Conservation (phyloP, 805 yeast genomes). For the Candida schatavii region DNA sequence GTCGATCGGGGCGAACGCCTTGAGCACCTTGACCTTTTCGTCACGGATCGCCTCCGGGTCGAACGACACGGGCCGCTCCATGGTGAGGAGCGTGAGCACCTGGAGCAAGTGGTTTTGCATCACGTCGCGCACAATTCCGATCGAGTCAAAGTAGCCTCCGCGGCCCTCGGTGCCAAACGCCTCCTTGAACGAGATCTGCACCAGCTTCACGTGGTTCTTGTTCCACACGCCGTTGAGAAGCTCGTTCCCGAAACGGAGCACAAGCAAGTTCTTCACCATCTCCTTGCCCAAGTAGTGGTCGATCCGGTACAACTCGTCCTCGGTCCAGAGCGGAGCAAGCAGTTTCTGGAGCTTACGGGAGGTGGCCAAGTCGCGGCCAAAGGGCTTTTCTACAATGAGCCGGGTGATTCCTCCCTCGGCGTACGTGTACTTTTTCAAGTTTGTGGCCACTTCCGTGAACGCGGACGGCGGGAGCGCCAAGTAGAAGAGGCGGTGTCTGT, state of each 20-base stretch:
- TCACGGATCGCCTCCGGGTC: constrained; percentile 93
- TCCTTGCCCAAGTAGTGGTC: constrained; percentile 98
- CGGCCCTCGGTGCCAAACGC: constrained; percentile 99
- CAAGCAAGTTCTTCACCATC: constrained; percentile 90
- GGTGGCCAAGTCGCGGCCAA: constrained; percentile 85
- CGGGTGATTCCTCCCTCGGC: constrained; percentile 65
- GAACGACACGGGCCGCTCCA: constrained; percentile 93
- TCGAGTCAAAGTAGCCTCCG: constrained; percentile 94
- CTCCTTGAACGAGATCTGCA: constrained; percentile 93
- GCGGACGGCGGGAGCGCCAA: constrained; percentile 94
- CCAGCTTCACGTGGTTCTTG: constrained; percentile 68
- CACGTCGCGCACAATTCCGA: constrained; percentile 96
- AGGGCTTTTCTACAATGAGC: constrained; percentile 93
- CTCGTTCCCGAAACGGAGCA: constrained; percentile 87
- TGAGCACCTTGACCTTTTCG: constrained; percentile 90
- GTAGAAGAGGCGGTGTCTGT: constrained; percentile 87
- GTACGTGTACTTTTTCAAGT: constrained; percentile 68
- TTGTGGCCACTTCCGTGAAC: constrained; percentile 73
- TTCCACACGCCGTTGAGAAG: constrained; percentile 89
- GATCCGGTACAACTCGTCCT: constrained; percentile 89
- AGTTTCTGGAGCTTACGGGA: constrained; percentile 73
- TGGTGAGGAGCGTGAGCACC: constrained; percentile 84
- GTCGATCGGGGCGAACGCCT: constrained; percentile 71
- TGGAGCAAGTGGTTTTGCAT: constrained; percentile 97
- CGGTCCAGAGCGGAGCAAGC: constrained; percentile 83